A percentile compares a stretch with the other conserved stretches of the same genome.
Evolutionary conservation across 441 rosid species (phyloP).

Genomic region (Gossypium gossypioides): DNA sequence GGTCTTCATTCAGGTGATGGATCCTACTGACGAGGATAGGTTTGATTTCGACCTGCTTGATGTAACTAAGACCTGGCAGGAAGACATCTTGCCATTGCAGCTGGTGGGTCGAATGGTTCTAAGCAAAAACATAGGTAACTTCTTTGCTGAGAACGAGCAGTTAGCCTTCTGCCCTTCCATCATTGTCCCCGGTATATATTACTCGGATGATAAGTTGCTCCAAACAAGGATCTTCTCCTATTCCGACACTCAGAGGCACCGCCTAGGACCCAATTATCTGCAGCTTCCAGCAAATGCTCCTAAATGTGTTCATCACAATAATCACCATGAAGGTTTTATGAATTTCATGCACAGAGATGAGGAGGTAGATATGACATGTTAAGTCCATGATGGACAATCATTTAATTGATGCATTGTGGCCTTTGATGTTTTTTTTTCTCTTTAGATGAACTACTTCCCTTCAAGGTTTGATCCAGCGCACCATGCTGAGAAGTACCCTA

Average conservation of each 20-base stretch:
- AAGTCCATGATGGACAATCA: background rate
- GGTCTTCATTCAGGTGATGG: constrained; percentile 69
- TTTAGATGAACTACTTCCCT: constrained; percentile 79
- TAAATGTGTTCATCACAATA: constrained; percentile 83
- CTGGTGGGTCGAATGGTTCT: constrained; percentile 91
- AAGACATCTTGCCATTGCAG: constrained; percentile 74
- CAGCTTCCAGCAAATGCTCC: constrained; percentile 90
- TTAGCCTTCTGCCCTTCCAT: constrained; percentile 80
- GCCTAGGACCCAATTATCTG: constrained; percentile 91
- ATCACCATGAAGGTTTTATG: constrained; percentile 87
- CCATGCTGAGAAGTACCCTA: constrained; percentile 62
- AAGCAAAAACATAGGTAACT: constrained; percentile 91
- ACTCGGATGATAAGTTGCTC: constrained; percentile 77
- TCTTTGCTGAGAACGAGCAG: constrained; percentile 86
- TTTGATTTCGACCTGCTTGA: constrained; percentile 88
- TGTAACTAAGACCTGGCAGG: constrained; percentile 92
- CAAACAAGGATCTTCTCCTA: constrained; percentile 77
- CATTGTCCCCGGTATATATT: constrained; percentile 77
- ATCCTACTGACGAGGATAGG: constrained; percentile 65
- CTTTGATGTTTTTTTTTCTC: constrained; percentile 12
- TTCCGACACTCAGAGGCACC: constrained; percentile 85
- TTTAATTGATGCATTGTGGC: background rate
- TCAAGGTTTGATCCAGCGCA: constrained; percentile 72
- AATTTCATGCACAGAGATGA: constrained; percentile 88
- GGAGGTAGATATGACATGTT: constrained; percentile 41